Percentiles rank a stretch among this genome's conserved stretches.
Evolutionary conservation across 1,284 basidiomycete genomes (phyloP).

Genomic region (Cryptococcus sp.): DNA sequence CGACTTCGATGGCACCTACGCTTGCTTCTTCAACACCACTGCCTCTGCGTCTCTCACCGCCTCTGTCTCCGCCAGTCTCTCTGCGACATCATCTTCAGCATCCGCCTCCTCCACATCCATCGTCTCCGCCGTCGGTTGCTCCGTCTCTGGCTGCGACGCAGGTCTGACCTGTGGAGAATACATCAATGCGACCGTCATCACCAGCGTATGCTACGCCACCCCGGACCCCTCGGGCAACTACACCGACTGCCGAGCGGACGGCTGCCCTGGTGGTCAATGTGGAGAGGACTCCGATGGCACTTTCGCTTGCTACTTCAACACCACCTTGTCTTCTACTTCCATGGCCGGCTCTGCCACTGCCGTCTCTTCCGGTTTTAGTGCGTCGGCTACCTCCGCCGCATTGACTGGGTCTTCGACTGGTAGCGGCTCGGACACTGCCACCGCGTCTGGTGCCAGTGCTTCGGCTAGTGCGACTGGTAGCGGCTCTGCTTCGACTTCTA

Average conservation of each 20-base stretch:
- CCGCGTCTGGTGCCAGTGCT: not conserved
- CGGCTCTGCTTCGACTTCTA: not conserved
- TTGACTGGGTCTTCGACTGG: not conserved
- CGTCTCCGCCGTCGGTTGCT: not conserved
- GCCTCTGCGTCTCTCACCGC: not conserved
- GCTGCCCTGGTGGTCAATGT: slow-evolving; percentile 6
- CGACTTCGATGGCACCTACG: not conserved
- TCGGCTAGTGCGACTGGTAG: not conserved
- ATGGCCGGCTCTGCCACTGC: not conserved
- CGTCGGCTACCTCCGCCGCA: not conserved
- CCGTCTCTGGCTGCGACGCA: not conserved
- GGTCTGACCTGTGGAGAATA: not conserved
- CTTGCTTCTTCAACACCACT: slow-evolving; percentile 5
- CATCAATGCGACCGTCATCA: not conserved
- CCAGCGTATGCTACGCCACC: slow-evolving; percentile 1
- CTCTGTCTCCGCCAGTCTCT: not conserved
- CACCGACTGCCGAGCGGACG: slow-evolving; percentile 3
- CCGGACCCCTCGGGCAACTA: not conserved
- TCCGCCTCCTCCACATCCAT: not conserved
- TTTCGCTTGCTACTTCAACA: slow-evolving; percentile 3
- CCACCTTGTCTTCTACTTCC: not conserved
- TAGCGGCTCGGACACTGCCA: not conserved
- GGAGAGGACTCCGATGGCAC: not conserved
- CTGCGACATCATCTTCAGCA: not conserved
- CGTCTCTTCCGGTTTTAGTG: not conserved